These are phyloP conservation scores for Tephrocybe sp. DNA, from an alignment of 768 basidiomycete genomes.

Conservation along the genomic window DNA sequence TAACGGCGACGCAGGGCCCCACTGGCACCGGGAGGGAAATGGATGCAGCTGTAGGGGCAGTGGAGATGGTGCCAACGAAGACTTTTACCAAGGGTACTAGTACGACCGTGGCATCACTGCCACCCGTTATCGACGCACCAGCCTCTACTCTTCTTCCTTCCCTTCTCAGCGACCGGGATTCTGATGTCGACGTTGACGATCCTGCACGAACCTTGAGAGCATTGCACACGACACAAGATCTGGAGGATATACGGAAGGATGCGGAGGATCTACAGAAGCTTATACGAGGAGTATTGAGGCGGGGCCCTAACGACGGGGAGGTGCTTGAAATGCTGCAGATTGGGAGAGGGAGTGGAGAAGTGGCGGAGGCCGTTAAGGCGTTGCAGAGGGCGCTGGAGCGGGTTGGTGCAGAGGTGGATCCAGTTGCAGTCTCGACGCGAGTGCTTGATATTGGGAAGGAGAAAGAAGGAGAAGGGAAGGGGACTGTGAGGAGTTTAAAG, in stretches of 20 bases:
- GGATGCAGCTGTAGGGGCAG: constrained; percentile 25
- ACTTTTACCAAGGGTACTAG: too few species aligned
- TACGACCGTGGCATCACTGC: too few species aligned
- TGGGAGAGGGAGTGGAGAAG: constrained; percentile 57
- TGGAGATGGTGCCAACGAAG: not conserved
- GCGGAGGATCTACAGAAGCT: constrained; percentile 52
- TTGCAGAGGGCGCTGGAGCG: constrained; percentile 65
- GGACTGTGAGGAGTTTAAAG: too few species aligned
- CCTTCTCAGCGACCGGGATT: not conserved
- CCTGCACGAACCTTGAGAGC: constrained; percentile 19
- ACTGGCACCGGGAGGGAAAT: constrained; percentile 29
- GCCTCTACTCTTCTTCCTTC: too few species aligned
- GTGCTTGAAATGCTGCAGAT: constrained; percentile 64
- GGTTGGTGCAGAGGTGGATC: constrained; percentile 18
- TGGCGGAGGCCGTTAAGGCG: constrained; percentile 81
- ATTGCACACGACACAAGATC: constrained; percentile 36
- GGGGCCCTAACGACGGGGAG: constrained; percentile 53
- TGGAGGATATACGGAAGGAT: constrained; percentile 50
- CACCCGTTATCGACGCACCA: too few species aligned
- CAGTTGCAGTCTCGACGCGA: not conserved
- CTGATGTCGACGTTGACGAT: not conserved
- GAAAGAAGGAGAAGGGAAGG: too few species aligned
- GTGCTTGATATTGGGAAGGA: not conserved
- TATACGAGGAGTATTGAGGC: constrained; percentile 54
- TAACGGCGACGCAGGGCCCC: constrained; percentile 34